Evolutionary conservation across 2,329 filamentous ascomycete species (phyloP).

Genomic region (Arthrobotrys conoides): DNA sequence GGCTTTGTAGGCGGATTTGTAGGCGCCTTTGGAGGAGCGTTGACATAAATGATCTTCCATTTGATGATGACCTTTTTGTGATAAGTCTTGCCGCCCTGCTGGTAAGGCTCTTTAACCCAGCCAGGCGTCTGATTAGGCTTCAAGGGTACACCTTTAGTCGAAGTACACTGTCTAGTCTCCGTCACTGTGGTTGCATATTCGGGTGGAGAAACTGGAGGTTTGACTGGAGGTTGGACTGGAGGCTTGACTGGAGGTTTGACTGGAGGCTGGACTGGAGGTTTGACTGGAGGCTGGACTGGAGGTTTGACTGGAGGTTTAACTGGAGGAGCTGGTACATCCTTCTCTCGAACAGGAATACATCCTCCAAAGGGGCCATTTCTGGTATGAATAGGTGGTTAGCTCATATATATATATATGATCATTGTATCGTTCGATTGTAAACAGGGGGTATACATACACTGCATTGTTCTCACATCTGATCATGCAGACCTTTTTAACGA

Average conservation of each 20-base stretch:
- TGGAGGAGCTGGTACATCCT: too few relatives aligned
- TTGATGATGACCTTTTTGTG: background rate
- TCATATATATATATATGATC: too few relatives aligned
- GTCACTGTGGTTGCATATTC: background rate
- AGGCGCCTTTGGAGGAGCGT: background rate
- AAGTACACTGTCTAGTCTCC: too few relatives aligned
- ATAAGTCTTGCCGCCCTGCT: background rate
- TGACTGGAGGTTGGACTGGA: background rate
- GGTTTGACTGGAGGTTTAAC: too few relatives aligned
- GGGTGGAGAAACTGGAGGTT: background rate
- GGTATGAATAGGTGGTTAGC: background rate
- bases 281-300: too few relatives aligned
- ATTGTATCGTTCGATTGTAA: background rate
- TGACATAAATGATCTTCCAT: background rate
- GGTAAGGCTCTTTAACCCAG: too few relatives aligned
- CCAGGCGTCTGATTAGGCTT: too few relatives aligned
- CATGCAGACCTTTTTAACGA: background rate
- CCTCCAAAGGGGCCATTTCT: constrained; percentile 19
- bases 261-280: too few relatives aligned
- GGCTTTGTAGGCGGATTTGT: constrained; percentile 3
- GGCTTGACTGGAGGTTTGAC: too few relatives aligned
- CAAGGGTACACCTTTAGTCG: too few relatives aligned
- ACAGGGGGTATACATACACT: background rate
- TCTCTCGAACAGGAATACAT: background rate
- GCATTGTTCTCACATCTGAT: constrained; percentile 7